phyloP scores from a whole-genome alignment of 495 filamentous ascomycete genomes.

The Podospora fimiseda region DNA sequence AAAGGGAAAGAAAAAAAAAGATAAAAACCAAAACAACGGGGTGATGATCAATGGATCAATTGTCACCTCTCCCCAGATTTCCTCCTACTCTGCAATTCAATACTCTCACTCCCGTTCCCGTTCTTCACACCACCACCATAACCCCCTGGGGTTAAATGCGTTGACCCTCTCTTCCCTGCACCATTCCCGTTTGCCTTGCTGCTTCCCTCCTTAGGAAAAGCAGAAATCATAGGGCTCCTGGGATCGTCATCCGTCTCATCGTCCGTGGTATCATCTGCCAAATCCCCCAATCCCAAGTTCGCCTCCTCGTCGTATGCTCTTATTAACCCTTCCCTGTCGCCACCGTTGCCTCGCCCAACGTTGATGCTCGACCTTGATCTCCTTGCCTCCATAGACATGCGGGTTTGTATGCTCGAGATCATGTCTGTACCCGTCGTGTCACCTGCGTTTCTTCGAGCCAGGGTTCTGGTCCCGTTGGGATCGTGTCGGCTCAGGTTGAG shows the following conservation, averaged over 20 bases:
- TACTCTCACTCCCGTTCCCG: neutral
- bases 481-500: constrained; percentile 90
- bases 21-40: neutral
- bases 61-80: constrained; percentile 27
- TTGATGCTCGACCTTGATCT: constrained; percentile 50
- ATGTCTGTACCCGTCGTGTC: constrained; percentile 87
- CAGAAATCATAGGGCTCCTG: constrained; percentile 28
- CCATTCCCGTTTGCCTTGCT: constrained; percentile 13
- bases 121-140: constrained; percentile 1
- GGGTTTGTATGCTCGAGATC: constrained; percentile 79
- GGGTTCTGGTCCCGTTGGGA: constrained; percentile 65
- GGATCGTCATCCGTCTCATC: constrained; percentile 42
- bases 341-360: constrained; percentile 51
- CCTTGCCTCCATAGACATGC: constrained; percentile 85
- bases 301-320: constrained; percentile 72
- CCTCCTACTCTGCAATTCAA: constrained; percentile 37
- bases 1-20: neutral
- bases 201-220: constrained; percentile 13
- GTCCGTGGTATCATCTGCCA: constrained; percentile 65
- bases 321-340: constrained; percentile 75
- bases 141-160: constrained; percentile 12
- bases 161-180: constrained; percentile 10
- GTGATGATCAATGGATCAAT: neutral
- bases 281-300: constrained; percentile 53
- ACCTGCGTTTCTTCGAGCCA: constrained; percentile 56